A percentile compares a stretch with the other conserved stretches of the same genome.
Conservation (phyloP, 305 asterid species). For the Coffea humblotiana region DNA sequence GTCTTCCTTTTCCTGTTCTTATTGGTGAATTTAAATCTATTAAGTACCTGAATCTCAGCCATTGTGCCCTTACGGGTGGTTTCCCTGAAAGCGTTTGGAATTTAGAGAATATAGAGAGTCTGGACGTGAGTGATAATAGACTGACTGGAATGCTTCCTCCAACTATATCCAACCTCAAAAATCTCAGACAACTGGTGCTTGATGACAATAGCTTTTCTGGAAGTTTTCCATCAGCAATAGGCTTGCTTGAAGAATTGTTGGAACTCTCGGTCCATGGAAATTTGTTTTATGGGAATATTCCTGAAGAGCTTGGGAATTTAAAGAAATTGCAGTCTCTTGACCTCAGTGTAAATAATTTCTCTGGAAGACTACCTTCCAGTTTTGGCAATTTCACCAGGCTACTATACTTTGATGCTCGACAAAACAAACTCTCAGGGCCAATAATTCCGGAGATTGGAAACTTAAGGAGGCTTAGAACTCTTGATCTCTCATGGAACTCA, state of each 20-base stretch:
- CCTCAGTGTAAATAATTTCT: constrained; percentile 55
- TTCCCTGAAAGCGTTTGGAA: constrained; percentile 49
- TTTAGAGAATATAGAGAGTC: constrained; percentile 41
- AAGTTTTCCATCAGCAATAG: constrained; percentile 45
- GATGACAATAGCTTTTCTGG: constrained; percentile 60
- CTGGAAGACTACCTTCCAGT: constrained; percentile 54
- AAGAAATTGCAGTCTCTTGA: constrained; percentile 52
- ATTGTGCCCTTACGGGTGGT: constrained; percentile 52
- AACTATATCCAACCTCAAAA: constrained; percentile 34
- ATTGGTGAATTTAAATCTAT: constrained; percentile 48
- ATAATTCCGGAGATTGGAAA: constrained; percentile 48
- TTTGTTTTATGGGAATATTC: constrained; percentile 54
- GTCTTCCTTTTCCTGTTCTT: constrained; percentile 48
- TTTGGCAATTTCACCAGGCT: constrained; percentile 48
- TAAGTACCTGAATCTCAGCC: constrained; percentile 56
- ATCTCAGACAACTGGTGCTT: constrained; percentile 51
- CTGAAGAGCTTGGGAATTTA: constrained; percentile 53
- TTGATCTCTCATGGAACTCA: constrained; percentile 57
- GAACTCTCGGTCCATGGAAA: constrained; percentile 64
- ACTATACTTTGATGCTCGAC: constrained; percentile 41
- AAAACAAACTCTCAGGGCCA: constrained; percentile 52
- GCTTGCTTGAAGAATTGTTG: constrained; percentile 42
- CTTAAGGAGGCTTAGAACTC: constrained; percentile 41
- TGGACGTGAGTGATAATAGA: constrained; percentile 59
- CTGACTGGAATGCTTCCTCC: constrained; percentile 49